Base-by-base conservation (phyloP, 202 grass and related monocot genomes). In the Zizania palustris region DNA sequence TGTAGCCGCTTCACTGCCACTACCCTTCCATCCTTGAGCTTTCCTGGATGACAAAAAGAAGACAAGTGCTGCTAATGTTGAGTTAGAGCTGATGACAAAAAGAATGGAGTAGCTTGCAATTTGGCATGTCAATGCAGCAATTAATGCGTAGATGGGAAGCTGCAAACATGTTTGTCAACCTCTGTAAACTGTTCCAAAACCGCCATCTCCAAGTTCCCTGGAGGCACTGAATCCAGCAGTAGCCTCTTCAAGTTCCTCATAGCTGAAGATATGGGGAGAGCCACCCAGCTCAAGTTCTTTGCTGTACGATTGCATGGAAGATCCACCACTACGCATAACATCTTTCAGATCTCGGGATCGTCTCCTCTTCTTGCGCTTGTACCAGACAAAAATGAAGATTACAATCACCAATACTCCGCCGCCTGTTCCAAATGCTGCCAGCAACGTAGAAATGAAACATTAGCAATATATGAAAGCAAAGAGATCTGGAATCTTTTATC, bases 101-200 rank as follows among this genome's bases (percentile, higher is more conserved):
- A n/a, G n/a, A 3, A 49, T 28, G 28, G 28, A 28, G 28, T 28
- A 28, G 28, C 28, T 28, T 28, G 28, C 28, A 28, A 28, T 28
- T 28, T 28, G 28, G 28, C 28, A 28, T 28, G 28, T 28, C 28
- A 28, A 28, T 28, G 28, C 28, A 28, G 28, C 28, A 28, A 28
- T 28, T 28, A 28, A 28, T n/a, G n/a, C n/a, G n/a, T n/a, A n/a
- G 28, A 28, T 28, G 28, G 28, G 9, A 64, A 16, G 34, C 20
- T 63, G 9, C 22, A 11, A 37, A 19, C 18, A 33, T 56, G 7
- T 7, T 6, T 11, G 0, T 16, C 33, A 74, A 79, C 90, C 90
- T 82, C 65, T 93, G 81, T 93, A 93, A 8, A 93, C 90, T 0
- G 77, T 87, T 1, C 87, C 91, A 45, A 93, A 90, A 50, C 91